These are phyloP conservation scores for Zopfochytrium polystomum DNA, from an alignment of 371 early-diverging fungal genomes.

Conservation along the genomic window DNA sequence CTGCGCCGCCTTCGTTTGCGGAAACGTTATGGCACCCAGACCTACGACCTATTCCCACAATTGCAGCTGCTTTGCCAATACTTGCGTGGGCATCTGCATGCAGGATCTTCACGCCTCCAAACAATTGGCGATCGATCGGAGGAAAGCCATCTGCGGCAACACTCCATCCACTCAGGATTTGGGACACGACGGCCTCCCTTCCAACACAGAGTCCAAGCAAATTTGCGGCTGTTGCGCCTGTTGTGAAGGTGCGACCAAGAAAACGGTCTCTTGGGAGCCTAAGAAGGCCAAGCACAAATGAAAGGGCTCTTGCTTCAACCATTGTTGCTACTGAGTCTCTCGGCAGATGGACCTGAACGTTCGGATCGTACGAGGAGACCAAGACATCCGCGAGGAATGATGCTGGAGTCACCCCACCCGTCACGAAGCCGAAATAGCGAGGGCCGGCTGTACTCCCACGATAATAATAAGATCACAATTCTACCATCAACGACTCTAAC, in stretches of 20 bases:
- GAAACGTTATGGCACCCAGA: neutral
- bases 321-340: constrained; percentile 17
- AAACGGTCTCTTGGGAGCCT: constrained; percentile 7
- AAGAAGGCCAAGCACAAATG: constrained; percentile 23
- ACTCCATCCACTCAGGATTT: constrained; percentile 3
- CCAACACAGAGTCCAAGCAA: constrained; percentile 27
- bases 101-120: constrained; percentile 4
- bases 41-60: constrained; percentile 20
- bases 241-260: constrained; percentile 27
- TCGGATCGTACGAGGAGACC: constrained; percentile 28
- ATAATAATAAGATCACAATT: too few species aligned
- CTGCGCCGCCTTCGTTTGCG: neutral
- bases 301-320: constrained; percentile 15
- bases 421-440: constrained; percentile 37
- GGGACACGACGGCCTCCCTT: constrained; percentile 14
- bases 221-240: constrained; percentile 38
- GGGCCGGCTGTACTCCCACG: constrained; percentile 24
- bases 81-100: constrained; percentile 24
- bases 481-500: too few species aligned
- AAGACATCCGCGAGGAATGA: constrained; percentile 30
- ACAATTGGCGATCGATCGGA: too few species aligned
- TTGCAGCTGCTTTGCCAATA: constrained; percentile 21
- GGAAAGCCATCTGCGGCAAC: constrained; percentile 18
- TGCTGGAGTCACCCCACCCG: constrained; percentile 31
- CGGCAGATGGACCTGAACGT: constrained; percentile 32